Evolutionary conservation across 495 filamentous ascomycete species (phyloP), one percentile per base, ranked within the genome.

Genomic region (Aspergillus asperescens): DNA sequence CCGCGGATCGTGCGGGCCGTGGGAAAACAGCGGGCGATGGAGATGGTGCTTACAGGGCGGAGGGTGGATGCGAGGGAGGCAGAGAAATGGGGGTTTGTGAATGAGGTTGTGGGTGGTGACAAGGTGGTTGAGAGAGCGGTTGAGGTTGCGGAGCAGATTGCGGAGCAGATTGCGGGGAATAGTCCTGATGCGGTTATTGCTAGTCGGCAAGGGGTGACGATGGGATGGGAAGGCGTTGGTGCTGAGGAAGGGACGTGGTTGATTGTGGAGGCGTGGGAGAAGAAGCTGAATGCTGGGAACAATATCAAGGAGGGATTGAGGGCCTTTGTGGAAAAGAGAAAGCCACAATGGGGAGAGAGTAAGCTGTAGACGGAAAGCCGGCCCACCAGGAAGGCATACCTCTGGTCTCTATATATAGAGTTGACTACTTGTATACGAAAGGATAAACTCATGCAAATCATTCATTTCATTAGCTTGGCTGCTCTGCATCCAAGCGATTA

Each of bases 261-360:
- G 39, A 57, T 88, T 59, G 67, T 72, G 38, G 77, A 78, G 53
- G 80, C 76, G 5, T 77, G 81, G 79, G 86, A 76, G 62, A 69
- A 61, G 55, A 64, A 74, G 62, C 75, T 95, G 57, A 73, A 83
- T 48, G 74, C 65, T 19, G 89, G 87, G 5, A 82, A 88, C 69
- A 94, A 94, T 75, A 84, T 89, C 58, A 80, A 74, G 64, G 90
- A 94, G 71, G 90, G 89, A 0, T 66, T 94, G 46, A 74, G 58
- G 72, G 86, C 85, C 48, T 95, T 95, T 77, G 81, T 88, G 49
- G 88, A 92, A 79, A 90, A 82, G 75, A 79, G 88, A 71, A 77
- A 78, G 69, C 81, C 88, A 23, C 74, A 70, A 52, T 94, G 90
- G 89, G 77, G 76, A 63, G 77, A 84, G 63, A 87, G 85, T 67